phyloP scores from a whole-genome alignment of 2,329 filamentous ascomycete genomes.

The Sarocladium oryzae region DNA sequence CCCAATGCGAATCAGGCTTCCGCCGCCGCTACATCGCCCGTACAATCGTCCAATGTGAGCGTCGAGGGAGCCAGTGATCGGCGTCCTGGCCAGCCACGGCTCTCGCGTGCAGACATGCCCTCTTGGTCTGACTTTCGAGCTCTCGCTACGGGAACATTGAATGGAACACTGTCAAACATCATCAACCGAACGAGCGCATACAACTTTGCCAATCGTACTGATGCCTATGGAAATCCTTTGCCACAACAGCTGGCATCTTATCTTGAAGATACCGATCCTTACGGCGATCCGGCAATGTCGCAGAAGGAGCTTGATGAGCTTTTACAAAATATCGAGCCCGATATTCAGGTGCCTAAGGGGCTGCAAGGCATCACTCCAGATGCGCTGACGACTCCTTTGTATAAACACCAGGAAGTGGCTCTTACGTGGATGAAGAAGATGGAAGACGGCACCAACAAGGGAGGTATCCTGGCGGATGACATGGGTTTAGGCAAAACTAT shows the following conservation, averaged over 20 bases:
- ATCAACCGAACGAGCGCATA: conserved; percentile 31
- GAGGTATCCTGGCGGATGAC: conserved; percentile 87
- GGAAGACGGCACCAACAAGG: conserved; percentile 69
- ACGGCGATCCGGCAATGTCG: conserved; percentile 28
- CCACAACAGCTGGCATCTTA: conserved; percentile 24
- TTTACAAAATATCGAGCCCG: conserved; percentile 66
- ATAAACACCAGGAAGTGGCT: conserved; percentile 78
- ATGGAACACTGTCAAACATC: conserved; percentile 22
- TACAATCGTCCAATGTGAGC: not conserved
- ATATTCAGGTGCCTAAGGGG: conserved; percentile 56
- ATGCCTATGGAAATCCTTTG: conserved; percentile 31
- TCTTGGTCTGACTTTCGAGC: not conserved
- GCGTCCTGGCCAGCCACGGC: not conserved
- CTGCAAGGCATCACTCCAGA: conserved; percentile 63
- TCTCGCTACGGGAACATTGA: not conserved
- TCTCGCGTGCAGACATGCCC: not conserved
- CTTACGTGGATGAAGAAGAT: conserved; percentile 79
- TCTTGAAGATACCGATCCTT: conserved; percentile 25
- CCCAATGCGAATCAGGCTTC: not conserved
- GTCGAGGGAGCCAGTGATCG: not conserved
- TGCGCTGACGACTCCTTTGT: conserved; percentile 61
- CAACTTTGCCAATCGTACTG: conserved; percentile 28
- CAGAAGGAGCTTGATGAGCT: conserved; percentile 64
- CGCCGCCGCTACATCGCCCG: not conserved
- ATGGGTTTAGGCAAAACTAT: conserved; percentile 93